Evolutionary conservation across 2,329 filamentous ascomycete genomes (phyloP), one percentile per base, ranked within the genome.

Genomic region (Trichoderma koningiopsis): DNA sequence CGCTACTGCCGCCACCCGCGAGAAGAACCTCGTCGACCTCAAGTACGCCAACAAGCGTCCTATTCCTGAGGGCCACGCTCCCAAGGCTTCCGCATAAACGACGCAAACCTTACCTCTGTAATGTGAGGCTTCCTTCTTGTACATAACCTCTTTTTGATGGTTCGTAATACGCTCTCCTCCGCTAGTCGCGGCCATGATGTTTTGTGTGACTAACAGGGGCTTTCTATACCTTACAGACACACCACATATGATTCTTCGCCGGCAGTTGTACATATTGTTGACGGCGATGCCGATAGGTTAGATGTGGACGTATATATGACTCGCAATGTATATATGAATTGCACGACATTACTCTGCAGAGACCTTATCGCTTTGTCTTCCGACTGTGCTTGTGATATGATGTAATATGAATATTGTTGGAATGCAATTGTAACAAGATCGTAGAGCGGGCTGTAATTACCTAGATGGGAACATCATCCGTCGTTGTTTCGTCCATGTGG

Each of bases 261-360:
- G 47, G 47, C 63, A 27, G 56, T 43, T 68, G 65, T 61, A 68
- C 65, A 68, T 68, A 68, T 68, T 33, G 47, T 29, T 68, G 33
- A 24, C 11, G 65, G 57, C 59, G 58, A 63, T 49, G 52, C 35
- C n/a, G 66, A 43, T 68, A 27, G 49, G 59, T 35, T 57, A 49
- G 58, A 56, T 68, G 47, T 68, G 66, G 59, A 63, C 57, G 66
- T 68, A 68, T 68, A 68, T 68, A 68, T 62, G 66, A 68, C 52
- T 49, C 47, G 57, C 66, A 47, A 62, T 56, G 57, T 68, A 68
- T 61, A 68, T 68, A 68, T 57, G 58, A 62, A 62, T 63, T 68
- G 57, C 33, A 68, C 29, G 65, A 68, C 59, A 29, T 43, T 67
- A 29, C 40, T 56, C 53, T 67, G 64, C 64, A 27, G 27, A 43